Base-by-base conservation (phyloP, 2,329 filamentous ascomycete genomes). In the Diaporthe ilicicola region DNA sequence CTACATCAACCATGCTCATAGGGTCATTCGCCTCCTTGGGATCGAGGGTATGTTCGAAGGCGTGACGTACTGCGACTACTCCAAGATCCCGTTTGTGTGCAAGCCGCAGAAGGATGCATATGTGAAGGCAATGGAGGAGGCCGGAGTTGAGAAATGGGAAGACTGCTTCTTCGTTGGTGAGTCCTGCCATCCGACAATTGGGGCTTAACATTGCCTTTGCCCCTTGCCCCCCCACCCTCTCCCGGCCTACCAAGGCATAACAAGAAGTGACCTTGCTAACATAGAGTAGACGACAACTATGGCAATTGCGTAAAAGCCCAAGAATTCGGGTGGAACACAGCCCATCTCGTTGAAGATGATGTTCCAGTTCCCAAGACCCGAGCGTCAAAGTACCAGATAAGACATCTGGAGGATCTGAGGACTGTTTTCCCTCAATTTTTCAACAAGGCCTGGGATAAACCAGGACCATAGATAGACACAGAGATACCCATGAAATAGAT, bases 11-110 rank as follows among this genome's bases (percentile, higher is more conserved):
- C 96, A 99, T 78, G 96, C 90, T 39, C 91, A 89, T 77, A 85
- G 94, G 51, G 96, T 99, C 0, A 90, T 98, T 15, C 90, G 87
- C 72, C 84, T 99, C 24, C 85, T 99, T 2, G 91, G 89, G 2
- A 85, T 99, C 29, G 94, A 97, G 1, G 94, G 97, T 79, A 83
- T 95, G 32, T 99, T 99, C 78, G 95, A 98, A 74, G 96, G 96
- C 9, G 90, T 98, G 73, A 99, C 96, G 0, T 99, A 90, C 81
- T 99, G 97, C 79, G 94, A 99, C 81, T 99, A 99, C 81, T 87
- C 85, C 13, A 83, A 88, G 19, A 84, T 89, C 51, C 92, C 89
- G 7, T 86, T 99, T 73, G 82, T 97, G 56, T 98, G 96, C 84
- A 99, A 99, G 81, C 96, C 96, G 3, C 88, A 93, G 70, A 86